A percentile compares a stretch with the other conserved stretches of the same genome.
Conservation (phyloP, 1,139 yeast species). For the Pichia norvegensis region DNA sequence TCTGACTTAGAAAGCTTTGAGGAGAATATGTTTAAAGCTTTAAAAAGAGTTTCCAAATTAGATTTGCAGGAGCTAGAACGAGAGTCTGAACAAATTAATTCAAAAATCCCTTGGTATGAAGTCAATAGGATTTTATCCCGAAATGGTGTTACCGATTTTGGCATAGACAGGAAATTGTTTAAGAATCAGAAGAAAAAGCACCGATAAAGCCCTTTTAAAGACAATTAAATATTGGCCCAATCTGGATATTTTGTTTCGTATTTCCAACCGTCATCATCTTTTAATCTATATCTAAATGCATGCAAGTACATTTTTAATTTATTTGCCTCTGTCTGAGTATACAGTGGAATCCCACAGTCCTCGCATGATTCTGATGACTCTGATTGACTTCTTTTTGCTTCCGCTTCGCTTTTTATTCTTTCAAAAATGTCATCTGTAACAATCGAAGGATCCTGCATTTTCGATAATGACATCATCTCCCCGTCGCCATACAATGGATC, state of each 20-base stretch:
- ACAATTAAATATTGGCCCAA: slow-evolving; percentile 28
- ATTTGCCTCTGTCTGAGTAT: slow-evolving; percentile 33
- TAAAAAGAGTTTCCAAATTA: slow-evolving; percentile 24
- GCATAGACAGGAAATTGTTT: background rate
- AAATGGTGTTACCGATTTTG: slow-evolving; percentile 8
- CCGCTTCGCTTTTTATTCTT: slow-evolving; percentile 15
- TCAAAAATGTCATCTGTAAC: slow-evolving; percentile 15
- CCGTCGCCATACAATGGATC: slow-evolving; percentile 46
- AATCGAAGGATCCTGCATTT: background rate
- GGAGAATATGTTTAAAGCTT: slow-evolving; percentile 28
- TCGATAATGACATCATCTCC: slow-evolving; percentile 7
- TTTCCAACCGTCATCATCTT: slow-evolving; percentile 21
- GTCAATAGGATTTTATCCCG: slow-evolving; percentile 11
- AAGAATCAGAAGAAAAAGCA: background rate
- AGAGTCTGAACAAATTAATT: slow-evolving; percentile 33
- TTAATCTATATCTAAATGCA: slow-evolving; percentile 41
- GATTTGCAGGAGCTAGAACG: slow-evolving; percentile 4
- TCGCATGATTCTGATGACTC: slow-evolving; percentile 30
- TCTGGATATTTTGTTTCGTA: slow-evolving; percentile 34
- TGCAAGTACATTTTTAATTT: slow-evolving; percentile 48
- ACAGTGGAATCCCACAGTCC: slow-evolving; percentile 39
- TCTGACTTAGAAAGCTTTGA: slow-evolving; percentile 30
- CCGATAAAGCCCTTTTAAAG: no score
- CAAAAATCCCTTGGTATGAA: slow-evolving; percentile 17
- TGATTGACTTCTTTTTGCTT: slow-evolving; percentile 13